Conservation (phyloP, 495 filamentous ascomycete species). For the Aspergillus cristatus region DNA sequence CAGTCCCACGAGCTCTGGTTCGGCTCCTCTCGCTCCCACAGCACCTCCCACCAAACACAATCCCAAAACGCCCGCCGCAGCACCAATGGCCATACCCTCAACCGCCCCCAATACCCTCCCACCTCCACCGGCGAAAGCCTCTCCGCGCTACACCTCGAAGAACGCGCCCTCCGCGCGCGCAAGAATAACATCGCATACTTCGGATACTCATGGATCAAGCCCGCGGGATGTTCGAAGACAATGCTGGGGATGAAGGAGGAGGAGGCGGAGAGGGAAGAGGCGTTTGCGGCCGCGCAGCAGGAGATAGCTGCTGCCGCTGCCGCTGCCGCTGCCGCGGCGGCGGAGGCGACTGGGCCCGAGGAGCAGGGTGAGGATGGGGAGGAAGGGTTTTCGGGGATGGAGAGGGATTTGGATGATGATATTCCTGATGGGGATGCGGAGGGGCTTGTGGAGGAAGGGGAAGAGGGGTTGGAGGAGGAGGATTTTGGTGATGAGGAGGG, state of each 20-base stretch:
- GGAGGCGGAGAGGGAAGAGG: conserved; percentile 68
- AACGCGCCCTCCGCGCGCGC: conserved; percentile 55
- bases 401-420: conserved; percentile 41
- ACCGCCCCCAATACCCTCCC: conserved; percentile 18
- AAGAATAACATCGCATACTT: conserved; percentile 65
- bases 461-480: conserved; percentile 32
- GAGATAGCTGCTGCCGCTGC: conserved; percentile 57
- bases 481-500: conserved; percentile 30
- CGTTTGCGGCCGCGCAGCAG: conserved; percentile 58
- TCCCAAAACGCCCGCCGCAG: conserved; percentile 12
- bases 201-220: conserved; percentile 69
- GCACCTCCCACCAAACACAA: conserved; percentile 17
- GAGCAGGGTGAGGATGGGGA: conserved; percentile 22
- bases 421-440: conserved; percentile 33
- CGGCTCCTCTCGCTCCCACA: conserved; percentile 40
- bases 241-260: conserved; percentile 70
- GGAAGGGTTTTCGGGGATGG: conserved; percentile 26
- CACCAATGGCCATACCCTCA: conserved; percentile 9
- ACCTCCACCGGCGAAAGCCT: conserved; percentile 32
- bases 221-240: conserved; percentile 67
- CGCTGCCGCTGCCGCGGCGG: conserved; percentile 37
- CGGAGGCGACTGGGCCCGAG: conserved; percentile 14
- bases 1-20: conserved; percentile 68
- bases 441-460: conserved; percentile 32
- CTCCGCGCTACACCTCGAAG: conserved; percentile 55